Evolutionary conservation across 2,329 filamentous ascomycete species (phyloP), one percentile per base, ranked within the genome.

Genomic region (Zymoseptoria ardabiliae): DNA sequence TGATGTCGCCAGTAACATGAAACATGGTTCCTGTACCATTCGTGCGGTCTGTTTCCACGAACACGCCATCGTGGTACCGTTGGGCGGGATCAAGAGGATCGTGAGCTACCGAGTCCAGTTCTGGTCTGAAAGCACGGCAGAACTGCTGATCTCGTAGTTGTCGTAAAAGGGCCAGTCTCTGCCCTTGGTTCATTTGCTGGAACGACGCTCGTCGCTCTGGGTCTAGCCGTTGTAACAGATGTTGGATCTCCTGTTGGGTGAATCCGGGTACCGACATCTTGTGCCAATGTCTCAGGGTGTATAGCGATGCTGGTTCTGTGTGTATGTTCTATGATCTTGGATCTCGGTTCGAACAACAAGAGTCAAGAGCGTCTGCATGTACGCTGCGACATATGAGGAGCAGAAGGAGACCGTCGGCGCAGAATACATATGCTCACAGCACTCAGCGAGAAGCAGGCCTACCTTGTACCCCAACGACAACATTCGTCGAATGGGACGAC

Each of bases 21-120:
- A 54, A 54, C 9, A 58, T 51, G 4, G 23, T 54, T 17, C 56
- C 56, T 2, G 5, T 10, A 9, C 49, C 30, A 28, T 6, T 48
- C 8, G 10, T 8, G 5, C 22, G 28, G 20, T 54, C 17, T 7
- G 17, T 35, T n/a, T 58, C 51, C 17, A 54, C 35, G 50, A 54
- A 58, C 5, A 58, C 45, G 10, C 56, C 51, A 50, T 58, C 56
- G 51, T 58, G 56, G 30, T 58, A 58, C 19, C 56, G 50, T n/a
- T 58, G 54, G 50, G 11, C 25, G 20, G 56, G 56, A 30, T 58
- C 56, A 22, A 58, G 56, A 28, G 56, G 56, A 30, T 58, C 56
- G 21, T 22, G 50, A 20, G 56, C 56, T 11, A 22, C 56, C 22
- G 56, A 41, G 51, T 58, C 56, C 28, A 48, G 7, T 30, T 58